Evolutionary conservation across 345 rosid species (phyloP).

Genomic region (Ceriops tagal): DNA sequence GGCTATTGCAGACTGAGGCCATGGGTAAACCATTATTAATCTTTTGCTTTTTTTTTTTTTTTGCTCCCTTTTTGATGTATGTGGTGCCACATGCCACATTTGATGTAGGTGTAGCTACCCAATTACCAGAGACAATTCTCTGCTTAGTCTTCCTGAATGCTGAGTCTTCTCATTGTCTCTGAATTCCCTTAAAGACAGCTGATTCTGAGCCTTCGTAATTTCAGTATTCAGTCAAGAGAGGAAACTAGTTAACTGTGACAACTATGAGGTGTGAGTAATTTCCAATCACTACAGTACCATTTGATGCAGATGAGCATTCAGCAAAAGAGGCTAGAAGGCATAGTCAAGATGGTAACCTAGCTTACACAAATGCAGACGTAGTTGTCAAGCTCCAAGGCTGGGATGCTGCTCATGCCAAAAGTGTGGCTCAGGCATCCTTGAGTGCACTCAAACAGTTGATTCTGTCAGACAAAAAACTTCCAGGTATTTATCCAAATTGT

Average conservation of each 20-base stretch:
- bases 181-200: too few relatives aligned
- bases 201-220: too few relatives aligned
- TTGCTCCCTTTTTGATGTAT: constrained; percentile 1
- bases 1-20: constrained; percentile 83
- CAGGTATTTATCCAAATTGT: constrained; percentile 39
- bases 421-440: constrained; percentile 77
- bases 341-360: constrained; percentile 44
- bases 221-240: too few relatives aligned
- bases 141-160: too few relatives aligned
- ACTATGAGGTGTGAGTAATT: not conserved
- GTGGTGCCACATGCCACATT: not conserved
- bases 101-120: too few relatives aligned
- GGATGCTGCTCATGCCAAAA: constrained; percentile 67
- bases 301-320: constrained; percentile 56
- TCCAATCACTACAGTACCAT: not conserved
- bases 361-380: constrained; percentile 80
- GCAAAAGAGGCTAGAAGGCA: constrained; percentile 66
- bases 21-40: constrained; percentile 38
- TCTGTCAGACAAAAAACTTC: constrained; percentile 70
- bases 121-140: too few relatives aligned
- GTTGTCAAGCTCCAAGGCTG: constrained; percentile 89
- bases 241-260: too few relatives aligned
- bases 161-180: too few relatives aligned
- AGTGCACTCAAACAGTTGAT: constrained; percentile 79
- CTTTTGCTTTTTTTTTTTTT: not conserved